Percentiles rank a stretch among this genome's conserved stretches.
phyloP scores from a whole-genome alignment of 352 stramenopile species.

The Globisporangium nodosum region DNA sequence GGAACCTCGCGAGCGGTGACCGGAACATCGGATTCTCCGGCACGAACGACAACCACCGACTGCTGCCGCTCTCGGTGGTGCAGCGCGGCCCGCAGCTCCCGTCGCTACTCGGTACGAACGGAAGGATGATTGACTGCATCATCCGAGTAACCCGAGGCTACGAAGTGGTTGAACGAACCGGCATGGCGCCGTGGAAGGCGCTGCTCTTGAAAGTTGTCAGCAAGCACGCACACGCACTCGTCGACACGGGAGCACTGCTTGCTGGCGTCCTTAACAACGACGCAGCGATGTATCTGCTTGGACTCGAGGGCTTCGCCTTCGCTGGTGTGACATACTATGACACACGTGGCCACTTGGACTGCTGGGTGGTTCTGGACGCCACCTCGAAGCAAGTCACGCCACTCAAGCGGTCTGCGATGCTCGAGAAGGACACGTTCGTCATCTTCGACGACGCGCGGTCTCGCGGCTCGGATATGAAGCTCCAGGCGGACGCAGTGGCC shows the following conservation, averaged over 20 bases:
- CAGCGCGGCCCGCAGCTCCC: constrained; percentile 53
- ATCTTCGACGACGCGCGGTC: constrained; percentile 90
- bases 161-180: constrained; percentile 11
- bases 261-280: constrained; percentile 54
- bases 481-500: constrained; percentile 42
- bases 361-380: constrained; percentile 79
- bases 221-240: constrained; percentile 53
- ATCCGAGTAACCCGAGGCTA: constrained; percentile 30
- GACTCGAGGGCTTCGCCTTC: constrained; percentile 19
- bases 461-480: constrained; percentile 86
- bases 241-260: constrained; percentile 83
- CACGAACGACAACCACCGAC: constrained; percentile 84
- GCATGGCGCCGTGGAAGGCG: constrained; percentile 26
- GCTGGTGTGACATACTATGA: constrained; percentile 84
- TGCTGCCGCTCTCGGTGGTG: constrained; percentile 65
- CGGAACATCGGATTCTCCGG: constrained; percentile 81
- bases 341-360: constrained; percentile 30
- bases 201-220: constrained; percentile 35
- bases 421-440: constrained; percentile 85
- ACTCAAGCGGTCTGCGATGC: constrained; percentile 64
- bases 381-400: constrained; percentile 19
- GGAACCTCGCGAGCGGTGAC: constrained; percentile 68
- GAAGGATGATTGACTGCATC: constrained; percentile 81
- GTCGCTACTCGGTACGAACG: constrained; percentile 68
- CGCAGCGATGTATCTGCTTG: constrained; percentile 45